Conservation (phyloP, 495 filamentous ascomycete genomes). For the Daldinia decipiens region DNA sequence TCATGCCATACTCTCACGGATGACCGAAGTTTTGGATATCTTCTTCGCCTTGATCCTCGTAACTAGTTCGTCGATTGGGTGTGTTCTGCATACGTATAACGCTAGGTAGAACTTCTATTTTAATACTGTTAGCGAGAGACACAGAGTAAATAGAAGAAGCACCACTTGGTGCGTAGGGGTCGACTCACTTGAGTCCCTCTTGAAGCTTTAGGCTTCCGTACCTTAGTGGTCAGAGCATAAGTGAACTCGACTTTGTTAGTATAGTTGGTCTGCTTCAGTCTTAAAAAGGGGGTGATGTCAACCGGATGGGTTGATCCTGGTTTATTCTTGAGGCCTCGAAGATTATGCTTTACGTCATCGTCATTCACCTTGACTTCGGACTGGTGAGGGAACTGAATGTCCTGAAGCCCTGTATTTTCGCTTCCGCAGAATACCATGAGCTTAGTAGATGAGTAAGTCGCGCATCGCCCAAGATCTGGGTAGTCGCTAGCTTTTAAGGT, state of each 20-base stretch:
- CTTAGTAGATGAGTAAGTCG: constrained; percentile 63
- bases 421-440: constrained; percentile 85
- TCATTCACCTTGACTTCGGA: constrained; percentile 91
- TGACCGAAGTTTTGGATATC: constrained; percentile 82
- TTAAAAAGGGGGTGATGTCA: constrained; percentile 83
- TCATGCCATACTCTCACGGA: constrained; percentile 76
- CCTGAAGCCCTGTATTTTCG: constrained; percentile 67
- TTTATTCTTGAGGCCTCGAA: constrained; percentile 93
- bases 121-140: constrained; percentile 29
- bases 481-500: constrained; percentile 63
- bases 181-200: constrained; percentile 41
- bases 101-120: constrained; percentile 79
- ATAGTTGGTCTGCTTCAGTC: constrained; percentile 71
- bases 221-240: constrained; percentile 91
- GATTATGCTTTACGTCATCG: constrained; percentile 85
- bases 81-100: constrained; percentile 76
- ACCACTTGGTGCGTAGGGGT: constrained; percentile 21
- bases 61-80: constrained; percentile 78
- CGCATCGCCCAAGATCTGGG: constrained; percentile 60
- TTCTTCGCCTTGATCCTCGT: constrained; percentile 69
- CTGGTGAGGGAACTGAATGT: constrained; percentile 90
- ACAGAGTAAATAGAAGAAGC: constrained; percentile 11
- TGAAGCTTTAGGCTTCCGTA: constrained; percentile 43
- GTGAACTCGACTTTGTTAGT: constrained; percentile 83
- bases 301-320: constrained; percentile 92